Base-by-base conservation (phyloP, 345 rosid genomes). In the Eutrema yunnanense region DNA sequence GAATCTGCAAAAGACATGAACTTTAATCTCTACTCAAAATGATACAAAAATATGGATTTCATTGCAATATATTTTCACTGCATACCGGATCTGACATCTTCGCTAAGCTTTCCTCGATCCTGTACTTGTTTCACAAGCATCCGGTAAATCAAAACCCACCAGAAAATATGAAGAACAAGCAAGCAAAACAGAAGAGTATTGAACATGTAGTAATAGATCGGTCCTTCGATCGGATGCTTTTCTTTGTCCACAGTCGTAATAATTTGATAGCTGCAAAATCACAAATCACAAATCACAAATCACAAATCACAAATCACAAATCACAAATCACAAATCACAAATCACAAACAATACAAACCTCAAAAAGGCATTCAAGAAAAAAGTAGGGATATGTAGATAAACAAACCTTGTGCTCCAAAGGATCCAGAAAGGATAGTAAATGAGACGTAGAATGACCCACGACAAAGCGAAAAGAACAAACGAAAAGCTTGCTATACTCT, bases 361-460 rank as follows among this genome's bases (percentile, higher is more conserved):
- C 16, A 56, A 8, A 6, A 2, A n/a, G 3, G 8, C 67, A 74
- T 14, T 61, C 58, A 75, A 55, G 73, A 65, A 32, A 56, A 60
- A 42, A 62, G 54, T 6, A 26, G 8, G 1, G 2, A 58, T 8
- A 43, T 6, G 36, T 30, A 63, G 49, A 30, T 42, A 36, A 37
- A 78, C 86, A 30, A 78, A 96, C 99, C 99, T 96, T 63, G 99
- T 96, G 76, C 99, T 96, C 99, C 99, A 90, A 54, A 96, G 87
- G 81, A 96, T 64, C 99, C 99, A 96, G 69, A 92, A 96, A 59
- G 99, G 99, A 73, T 71, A 96, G 81, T 88, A 96, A 62, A 90
- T 83, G 65, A 96, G 97, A 55, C 99, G 98, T 67, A 96, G 82
- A 70, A 88, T 42, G 69, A 90, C 62, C 97, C 97, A 96, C 22